Conservation (phyloP, 345 rosid species). For the Barbarea vulgaris region DNA sequence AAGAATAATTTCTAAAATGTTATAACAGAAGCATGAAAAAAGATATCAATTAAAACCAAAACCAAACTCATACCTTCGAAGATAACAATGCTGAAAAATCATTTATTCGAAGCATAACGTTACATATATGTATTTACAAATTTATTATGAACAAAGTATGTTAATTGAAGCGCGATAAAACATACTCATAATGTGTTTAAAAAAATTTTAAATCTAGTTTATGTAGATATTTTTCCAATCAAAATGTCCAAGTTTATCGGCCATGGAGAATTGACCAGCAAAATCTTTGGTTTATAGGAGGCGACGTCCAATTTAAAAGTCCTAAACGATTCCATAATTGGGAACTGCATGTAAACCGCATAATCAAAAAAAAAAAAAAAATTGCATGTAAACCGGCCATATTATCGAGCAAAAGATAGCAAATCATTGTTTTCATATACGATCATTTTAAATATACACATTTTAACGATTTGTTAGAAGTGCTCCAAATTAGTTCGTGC, state of each 20-base stretch:
- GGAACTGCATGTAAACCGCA: constrained; percentile 2
- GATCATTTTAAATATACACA: too few relatives aligned
- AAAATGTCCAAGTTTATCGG: not conserved
- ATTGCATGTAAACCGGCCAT: not conserved
- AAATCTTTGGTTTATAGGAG: not conserved
- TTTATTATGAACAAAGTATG: not conserved
- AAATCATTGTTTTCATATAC: too few relatives aligned
- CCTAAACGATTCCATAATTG: not conserved
- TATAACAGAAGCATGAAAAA: not conserved
- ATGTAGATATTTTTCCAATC: not conserved
- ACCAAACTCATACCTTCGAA: constrained; percentile 56
- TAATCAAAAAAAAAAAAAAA: too few relatives aligned
- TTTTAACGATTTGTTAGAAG: too few relatives aligned
- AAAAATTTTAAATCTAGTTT: not conserved
- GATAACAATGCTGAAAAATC: not conserved
- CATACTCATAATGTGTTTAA: not conserved
- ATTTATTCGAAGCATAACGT: not conserved
- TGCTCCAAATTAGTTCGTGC: not conserved
- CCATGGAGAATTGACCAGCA: not conserved
- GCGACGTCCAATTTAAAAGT: not conserved
- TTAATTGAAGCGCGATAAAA: not conserved
- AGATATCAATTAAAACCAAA: not conserved
- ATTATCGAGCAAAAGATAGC: not conserved
- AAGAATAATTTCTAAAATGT: not conserved
- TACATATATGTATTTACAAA: not conserved